A percentile compares a stretch with the other conserved stretches of the same genome.
phyloP scores from a whole-genome alignment of 1,284 basidiomycete genomes.

The Trametes versicolor region DNA sequence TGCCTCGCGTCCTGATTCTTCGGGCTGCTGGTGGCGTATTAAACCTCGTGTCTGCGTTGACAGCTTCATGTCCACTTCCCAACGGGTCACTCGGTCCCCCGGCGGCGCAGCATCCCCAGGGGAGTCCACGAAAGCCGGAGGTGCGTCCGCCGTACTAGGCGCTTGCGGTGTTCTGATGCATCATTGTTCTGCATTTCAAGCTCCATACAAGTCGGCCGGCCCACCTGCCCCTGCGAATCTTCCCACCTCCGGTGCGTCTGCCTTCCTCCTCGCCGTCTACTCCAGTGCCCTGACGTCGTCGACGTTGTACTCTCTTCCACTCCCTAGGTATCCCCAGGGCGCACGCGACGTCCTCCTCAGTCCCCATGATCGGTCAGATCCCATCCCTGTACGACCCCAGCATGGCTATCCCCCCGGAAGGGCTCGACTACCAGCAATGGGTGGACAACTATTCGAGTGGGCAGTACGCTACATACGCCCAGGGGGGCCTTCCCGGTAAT shows the following conservation, averaged over 20 bases:
- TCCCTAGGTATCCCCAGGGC: slow-evolving; percentile 17
- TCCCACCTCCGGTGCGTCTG: slow-evolving; percentile 30
- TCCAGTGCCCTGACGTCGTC: slow-evolving; percentile 2
- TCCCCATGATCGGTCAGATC: slow-evolving; percentile 42
- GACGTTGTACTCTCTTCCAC: not conserved
- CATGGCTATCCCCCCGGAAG: slow-evolving; percentile 34
- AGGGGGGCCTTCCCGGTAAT: slow-evolving; percentile 32
- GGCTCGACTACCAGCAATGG: slow-evolving; percentile 43
- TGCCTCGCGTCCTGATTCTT: slow-evolving; percentile 11
- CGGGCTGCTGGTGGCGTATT: slow-evolving; percentile 23
- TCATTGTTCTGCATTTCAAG: slow-evolving; percentile 31
- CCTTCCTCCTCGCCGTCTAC: slow-evolving; percentile 12
- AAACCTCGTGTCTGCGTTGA: slow-evolving; percentile 30
- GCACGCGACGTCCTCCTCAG: slow-evolving; percentile 26
- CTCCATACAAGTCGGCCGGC: slow-evolving; percentile 20
- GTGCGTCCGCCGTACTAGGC: slow-evolving; percentile 27
- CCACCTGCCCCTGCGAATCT: slow-evolving; percentile 25
- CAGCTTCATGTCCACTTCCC: slow-evolving; percentile 33
- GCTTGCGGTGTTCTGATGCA: slow-evolving; percentile 31
- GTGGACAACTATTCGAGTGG: slow-evolving; percentile 33
- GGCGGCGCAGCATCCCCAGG: slow-evolving; percentile 25
- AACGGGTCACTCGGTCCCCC: slow-evolving; percentile 32
- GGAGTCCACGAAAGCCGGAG: slow-evolving; percentile 30
- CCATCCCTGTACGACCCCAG: slow-evolving; percentile 44
- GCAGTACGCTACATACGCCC: slow-evolving; percentile 22